These are phyloP conservation scores for Hysterium pulicare DNA, from an alignment of 2,329 filamentous ascomycete genomes.

Conservation along the genomic window DNA sequence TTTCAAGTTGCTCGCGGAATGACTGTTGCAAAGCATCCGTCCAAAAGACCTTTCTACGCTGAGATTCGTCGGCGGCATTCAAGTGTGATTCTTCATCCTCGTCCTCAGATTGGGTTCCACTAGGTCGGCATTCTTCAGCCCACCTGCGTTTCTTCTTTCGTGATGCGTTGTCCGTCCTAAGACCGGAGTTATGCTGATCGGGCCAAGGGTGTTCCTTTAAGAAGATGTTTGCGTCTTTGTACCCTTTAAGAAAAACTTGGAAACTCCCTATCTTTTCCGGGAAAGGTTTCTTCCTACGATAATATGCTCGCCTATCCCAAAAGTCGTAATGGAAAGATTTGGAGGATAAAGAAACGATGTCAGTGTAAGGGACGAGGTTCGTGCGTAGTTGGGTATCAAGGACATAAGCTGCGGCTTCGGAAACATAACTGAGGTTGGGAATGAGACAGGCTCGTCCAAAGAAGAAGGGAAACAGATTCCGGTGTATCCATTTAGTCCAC, in stretches of 20 bases:
- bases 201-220: constrained; percentile 95
- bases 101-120: constrained; percentile 57
- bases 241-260: constrained; percentile 94
- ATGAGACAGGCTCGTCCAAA: constrained; percentile 95
- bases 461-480: constrained; percentile 95
- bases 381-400: constrained; percentile 87
- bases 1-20: constrained; percentile 92
- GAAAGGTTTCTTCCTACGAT: constrained; percentile 79
- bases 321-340: constrained; percentile 98
- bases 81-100: constrained; percentile 50
- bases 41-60: constrained; percentile 68
- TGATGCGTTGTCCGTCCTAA: constrained; percentile 65
- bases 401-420: constrained; percentile 94
- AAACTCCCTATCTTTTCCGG: constrained; percentile 93
- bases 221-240: constrained; percentile 95
- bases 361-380: constrained; percentile 91
- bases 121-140: constrained; percentile 78
- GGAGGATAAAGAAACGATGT: constrained; percentile 88
- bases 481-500: constrained; percentile 99
- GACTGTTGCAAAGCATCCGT: constrained; percentile 83
- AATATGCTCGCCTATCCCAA: constrained; percentile 87
- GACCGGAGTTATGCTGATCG: constrained; percentile 71
- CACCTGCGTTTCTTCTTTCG: constrained; percentile 64
- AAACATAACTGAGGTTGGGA: constrained; percentile 95
- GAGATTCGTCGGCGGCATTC: constrained; percentile 27